Conservation (phyloP, 148 eudicot species). For the Rhododendron vialii region DNA sequence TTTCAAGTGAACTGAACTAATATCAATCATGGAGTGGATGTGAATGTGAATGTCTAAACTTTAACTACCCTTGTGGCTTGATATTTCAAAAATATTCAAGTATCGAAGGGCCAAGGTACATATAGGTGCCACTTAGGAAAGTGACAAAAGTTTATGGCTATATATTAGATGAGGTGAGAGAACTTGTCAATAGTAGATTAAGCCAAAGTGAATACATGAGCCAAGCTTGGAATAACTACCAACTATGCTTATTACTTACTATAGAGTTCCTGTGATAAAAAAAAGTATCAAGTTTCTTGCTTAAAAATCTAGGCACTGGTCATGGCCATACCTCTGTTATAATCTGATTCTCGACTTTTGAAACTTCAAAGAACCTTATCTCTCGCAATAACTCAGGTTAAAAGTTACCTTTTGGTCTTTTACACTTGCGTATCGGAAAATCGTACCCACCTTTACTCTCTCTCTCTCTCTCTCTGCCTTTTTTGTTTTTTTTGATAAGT, state of each 20-base stretch:
- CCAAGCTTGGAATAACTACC: background rate
- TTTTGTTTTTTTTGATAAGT: background rate
- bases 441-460: background rate
- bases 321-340: background rate
- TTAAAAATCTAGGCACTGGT: background rate
- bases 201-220: background rate
- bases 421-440: background rate
- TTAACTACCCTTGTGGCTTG: background rate
- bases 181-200: background rate
- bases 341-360: background rate
- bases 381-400: background rate
- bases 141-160: background rate
- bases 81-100: background rate
- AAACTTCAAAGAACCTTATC: background rate
- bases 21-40: background rate
- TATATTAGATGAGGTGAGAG: too few species aligned
- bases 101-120: background rate
- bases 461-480: background rate
- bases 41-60: background rate
- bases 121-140: background rate
- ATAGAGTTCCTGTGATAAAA: background rate
- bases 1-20: background rate
- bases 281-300: background rate
- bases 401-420: background rate
- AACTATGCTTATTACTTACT: background rate